phyloP scores from a whole-genome alignment of 2,329 filamentous ascomycete genomes.

The Fusarium continuum region DNA sequence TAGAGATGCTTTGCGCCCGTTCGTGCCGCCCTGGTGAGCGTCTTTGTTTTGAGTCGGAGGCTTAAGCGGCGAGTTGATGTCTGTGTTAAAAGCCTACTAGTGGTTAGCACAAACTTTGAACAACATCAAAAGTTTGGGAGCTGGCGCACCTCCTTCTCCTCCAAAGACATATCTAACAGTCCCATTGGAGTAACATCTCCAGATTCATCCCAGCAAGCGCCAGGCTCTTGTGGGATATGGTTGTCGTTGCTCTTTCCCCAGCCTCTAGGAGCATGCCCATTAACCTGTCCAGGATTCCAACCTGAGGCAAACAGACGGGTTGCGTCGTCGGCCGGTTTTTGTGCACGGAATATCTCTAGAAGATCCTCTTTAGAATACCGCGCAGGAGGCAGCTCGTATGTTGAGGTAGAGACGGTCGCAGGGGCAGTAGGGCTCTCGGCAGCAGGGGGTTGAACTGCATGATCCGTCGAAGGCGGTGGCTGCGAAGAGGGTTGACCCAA shows the following conservation, averaged over 20 bases:
- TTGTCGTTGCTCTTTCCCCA: slow-evolving; percentile 84
- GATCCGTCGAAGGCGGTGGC: slow-evolving; percentile 49
- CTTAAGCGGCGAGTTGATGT: slow-evolving; percentile 95
- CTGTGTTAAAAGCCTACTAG: slow-evolving; percentile 76
- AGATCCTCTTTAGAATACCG: slow-evolving; percentile 84
- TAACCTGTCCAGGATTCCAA: slow-evolving; percentile 81
- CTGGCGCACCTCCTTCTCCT: slow-evolving; percentile 67
- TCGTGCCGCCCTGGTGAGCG: slow-evolving; percentile 65
- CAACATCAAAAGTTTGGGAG: slow-evolving; percentile 7
- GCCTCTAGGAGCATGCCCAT: slow-evolving; percentile 68
- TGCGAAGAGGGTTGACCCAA: slow-evolving; percentile 54
- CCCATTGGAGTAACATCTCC: slow-evolving; percentile 77
- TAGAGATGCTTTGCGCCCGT: slow-evolving; percentile 83
- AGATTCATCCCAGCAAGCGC: slow-evolving; percentile 86
- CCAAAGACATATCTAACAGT: slow-evolving; percentile 72
- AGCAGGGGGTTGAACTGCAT: slow-evolving; percentile 52
- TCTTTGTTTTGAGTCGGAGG: slow-evolving; percentile 80
- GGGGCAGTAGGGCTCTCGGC: slow-evolving; percentile 50
- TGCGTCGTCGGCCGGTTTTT: slow-evolving; percentile 61
- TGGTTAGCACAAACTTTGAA: slow-evolving; percentile 35
- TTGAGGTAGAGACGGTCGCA: slow-evolving; percentile 31
- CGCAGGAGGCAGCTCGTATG: slow-evolving; percentile 54
- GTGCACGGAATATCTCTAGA: slow-evolving; percentile 72
- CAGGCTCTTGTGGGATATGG: slow-evolving; percentile 80
- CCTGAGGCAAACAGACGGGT: slow-evolving; percentile 75